A percentile compares a stretch with the other conserved stretches of the same genome.
Conservation (phyloP, 345 rosid genomes). For the Brassica cretica region DNA sequence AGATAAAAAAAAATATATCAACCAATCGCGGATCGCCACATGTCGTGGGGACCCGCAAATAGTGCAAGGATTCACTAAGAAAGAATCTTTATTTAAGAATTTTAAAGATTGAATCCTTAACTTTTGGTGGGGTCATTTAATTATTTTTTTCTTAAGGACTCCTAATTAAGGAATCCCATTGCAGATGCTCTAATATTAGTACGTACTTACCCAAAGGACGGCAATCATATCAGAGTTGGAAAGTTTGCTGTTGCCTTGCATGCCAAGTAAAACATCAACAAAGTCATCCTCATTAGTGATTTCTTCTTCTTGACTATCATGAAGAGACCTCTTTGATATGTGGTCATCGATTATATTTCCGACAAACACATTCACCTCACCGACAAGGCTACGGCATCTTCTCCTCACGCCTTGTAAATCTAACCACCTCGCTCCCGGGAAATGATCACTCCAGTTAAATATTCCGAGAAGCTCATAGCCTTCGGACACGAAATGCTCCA, state of each 20-base stretch:
- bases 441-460: slow-evolving; percentile 89
- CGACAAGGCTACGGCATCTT: slow-evolving; percentile 43
- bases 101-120: no score
- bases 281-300: slow-evolving; percentile 40
- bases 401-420: slow-evolving; percentile 53
- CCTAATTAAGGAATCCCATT: no score
- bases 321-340: slow-evolving; percentile 31
- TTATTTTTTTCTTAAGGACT: no score
- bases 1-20: no score
- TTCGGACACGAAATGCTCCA: slow-evolving; percentile 50
- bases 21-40: no score
- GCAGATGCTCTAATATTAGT: no score
- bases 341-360: slow-evolving; percentile 64
- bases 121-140: no score
- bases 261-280: slow-evolving; percentile 52
- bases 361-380: slow-evolving; percentile 58
- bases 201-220: slow-evolving; percentile 50
- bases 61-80: no score
- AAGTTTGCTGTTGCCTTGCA: slow-evolving; percentile 46
- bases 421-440: slow-evolving; percentile 44
- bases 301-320: slow-evolving; percentile 19
- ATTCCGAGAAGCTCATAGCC: slow-evolving; percentile 59
- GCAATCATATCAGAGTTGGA: slow-evolving; percentile 53
- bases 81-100: no score
- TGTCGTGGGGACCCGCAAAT: no score